Percentiles rank a stretch among this genome's conserved stretches.
These are phyloP conservation scores for Phragmites australis DNA, from an alignment of 176 grass and related monocot species.

Conservation along the genomic window DNA sequence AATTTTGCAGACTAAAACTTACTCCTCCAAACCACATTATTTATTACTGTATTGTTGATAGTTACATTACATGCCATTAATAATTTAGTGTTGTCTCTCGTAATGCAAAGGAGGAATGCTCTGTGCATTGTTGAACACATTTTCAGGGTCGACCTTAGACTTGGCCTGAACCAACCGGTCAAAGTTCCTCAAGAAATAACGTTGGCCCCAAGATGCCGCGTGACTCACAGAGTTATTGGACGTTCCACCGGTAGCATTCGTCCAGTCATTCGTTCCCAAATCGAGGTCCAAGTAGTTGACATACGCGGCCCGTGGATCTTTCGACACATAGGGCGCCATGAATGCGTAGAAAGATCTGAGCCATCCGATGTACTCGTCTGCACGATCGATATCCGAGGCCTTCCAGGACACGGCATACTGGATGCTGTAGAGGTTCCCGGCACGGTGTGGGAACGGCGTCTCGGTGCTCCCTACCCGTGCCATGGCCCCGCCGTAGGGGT, in stretches of 20 bases:
- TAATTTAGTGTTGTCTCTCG: neutral
- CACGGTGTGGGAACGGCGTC: slow-evolving; percentile 61
- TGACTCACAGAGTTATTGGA: neutral
- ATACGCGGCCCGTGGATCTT: slow-evolving; percentile 44
- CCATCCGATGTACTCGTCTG: slow-evolving; percentile 42
- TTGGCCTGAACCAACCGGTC: slow-evolving; percentile 58
- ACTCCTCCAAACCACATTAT: neutral
- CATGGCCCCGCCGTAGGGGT: slow-evolving; percentile 77
- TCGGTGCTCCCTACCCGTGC: neutral
- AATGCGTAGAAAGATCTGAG: slow-evolving; percentile 40
- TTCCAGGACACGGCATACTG: slow-evolving; percentile 59
- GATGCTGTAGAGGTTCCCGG: slow-evolving; percentile 49
- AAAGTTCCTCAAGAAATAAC: slow-evolving; percentile 53
- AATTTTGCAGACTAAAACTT: neutral
- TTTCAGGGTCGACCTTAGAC: slow-evolving; percentile 39
- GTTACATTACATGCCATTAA: neutral
- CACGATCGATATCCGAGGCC: neutral
- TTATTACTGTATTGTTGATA: neutral
- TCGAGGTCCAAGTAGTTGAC: slow-evolving; percentile 76
- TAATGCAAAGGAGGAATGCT: slow-evolving; percentile 56
- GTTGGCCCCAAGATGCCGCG: slow-evolving; percentile 25
- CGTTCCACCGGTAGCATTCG: neutral
- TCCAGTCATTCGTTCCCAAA: slow-evolving; percentile 50
- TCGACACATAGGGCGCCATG: slow-evolving; percentile 54
- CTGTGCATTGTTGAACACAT: slow-evolving; percentile 61